phyloP scores from a whole-genome alignment of 208 protist genomes.

The Leishmania major region DNA sequence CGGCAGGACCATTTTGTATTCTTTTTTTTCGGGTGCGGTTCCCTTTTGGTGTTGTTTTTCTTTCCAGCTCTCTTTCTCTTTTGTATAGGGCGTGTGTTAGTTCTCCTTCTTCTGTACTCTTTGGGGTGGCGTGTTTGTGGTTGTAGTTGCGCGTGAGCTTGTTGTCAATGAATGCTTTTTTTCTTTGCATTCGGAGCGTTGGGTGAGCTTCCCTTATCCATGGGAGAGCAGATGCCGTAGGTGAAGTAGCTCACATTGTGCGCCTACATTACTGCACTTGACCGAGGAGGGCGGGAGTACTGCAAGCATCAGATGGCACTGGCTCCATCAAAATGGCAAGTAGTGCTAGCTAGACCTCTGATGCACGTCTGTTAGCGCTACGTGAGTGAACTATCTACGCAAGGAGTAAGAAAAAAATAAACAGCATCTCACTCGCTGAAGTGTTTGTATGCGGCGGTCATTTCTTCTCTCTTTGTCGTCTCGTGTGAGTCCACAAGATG shows the following conservation, averaged over 20 bases:
- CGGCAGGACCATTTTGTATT: too few relatives aligned
- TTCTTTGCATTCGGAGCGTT: neutral
- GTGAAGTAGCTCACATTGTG: neutral
- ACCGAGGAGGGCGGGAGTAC: too few relatives aligned
- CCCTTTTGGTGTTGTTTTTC: too few relatives aligned
- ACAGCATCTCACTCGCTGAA: neutral
- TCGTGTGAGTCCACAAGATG: neutral
- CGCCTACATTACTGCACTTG: neutral
- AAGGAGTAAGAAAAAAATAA: neutral
- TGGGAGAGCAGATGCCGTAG: too few relatives aligned
- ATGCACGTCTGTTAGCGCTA: neutral
- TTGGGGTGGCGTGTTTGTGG: neutral
- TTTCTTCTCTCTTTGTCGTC: neutral
- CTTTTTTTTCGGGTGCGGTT: too few relatives aligned
- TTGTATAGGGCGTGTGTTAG: neutral
- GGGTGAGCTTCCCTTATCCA: too few relatives aligned
- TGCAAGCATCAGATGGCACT: neutral
- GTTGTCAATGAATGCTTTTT: neutral
- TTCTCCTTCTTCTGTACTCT: neutral
- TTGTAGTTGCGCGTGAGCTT: neutral
- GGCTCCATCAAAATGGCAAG: neutral
- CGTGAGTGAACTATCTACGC: neutral
- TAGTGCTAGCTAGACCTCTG: neutral
- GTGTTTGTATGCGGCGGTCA: neutral
- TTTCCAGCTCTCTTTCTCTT: too few relatives aligned